Evolutionary conservation across 2,329 filamentous ascomycete genomes (phyloP), one percentile per base, ranked within the genome.

Genomic region (Aspergillus glaucus): DNA sequence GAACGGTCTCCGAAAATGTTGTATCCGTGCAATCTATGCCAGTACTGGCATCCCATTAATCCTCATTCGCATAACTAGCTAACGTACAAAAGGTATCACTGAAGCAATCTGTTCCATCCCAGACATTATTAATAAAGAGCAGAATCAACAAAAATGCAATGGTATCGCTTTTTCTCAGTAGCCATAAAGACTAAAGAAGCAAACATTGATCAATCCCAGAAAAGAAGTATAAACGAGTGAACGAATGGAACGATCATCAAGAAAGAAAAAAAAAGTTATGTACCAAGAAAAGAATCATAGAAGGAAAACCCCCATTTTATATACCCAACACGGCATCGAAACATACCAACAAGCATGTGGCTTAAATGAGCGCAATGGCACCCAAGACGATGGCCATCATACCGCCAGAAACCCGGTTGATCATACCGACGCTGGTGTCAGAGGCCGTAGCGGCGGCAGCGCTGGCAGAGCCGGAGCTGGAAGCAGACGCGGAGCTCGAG

Each of bases 311-410:
- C n/a, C 26, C 26, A 30, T 30, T 36, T 37, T 10, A 44, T 24
- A 17, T 22, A 34, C 15, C 30, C 40, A 36, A 12, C 34, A 45
- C 12, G 7, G 30, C 19, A 10, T 30, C 4, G 7, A 44, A 17
- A n/a, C 44, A 37, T 44, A 26, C 22, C 34, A 37, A 17, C 6
- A 15, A 17, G 34, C 14, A 12, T 12, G 10, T 30, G 17, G 30
- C 54, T 63, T 68, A 72, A 53, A 71, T 43, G 46, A 70, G 48
- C 28, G 62, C 66, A 46, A 67, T 50, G 24, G 58, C 60, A 50
- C 62, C 69, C 39, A 67, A 56, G 19, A 65, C 62, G 44, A 67
- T 46, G 41, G 65, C 68, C 47, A 70, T 43, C 56, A 71, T 53
- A 43, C 63, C 60, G 43, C 62, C 62, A 19, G 68, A 67, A 19